phyloP scores from a whole-genome alignment of 306 rosid genomes.

The Trifolium subterraneum region DNA sequence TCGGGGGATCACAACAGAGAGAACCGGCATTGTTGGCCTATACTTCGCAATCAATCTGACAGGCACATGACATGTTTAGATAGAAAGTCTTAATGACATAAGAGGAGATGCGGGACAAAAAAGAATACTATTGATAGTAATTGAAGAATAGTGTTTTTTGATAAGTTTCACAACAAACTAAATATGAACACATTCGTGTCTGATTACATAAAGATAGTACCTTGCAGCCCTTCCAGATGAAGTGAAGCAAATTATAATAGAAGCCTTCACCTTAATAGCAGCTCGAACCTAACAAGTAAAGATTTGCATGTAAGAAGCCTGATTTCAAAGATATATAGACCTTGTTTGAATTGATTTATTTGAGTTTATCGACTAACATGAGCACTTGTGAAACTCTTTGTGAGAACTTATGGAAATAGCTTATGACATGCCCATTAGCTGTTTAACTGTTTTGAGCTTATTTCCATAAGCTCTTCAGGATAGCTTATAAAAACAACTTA shows the following conservation, averaged over 20 bases:
- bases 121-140: slow-evolving; percentile 12
- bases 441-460: not conserved
- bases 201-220: slow-evolving; percentile 45
- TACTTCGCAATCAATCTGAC: slow-evolving; percentile 91
- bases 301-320: slow-evolving; percentile 30
- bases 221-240: slow-evolving; percentile 99
- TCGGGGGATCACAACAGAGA: slow-evolving; percentile 84
- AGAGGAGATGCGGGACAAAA: slow-evolving; percentile 19
- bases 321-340: slow-evolving; percentile 2
- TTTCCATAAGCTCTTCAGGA: not conserved
- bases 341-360: not conserved
- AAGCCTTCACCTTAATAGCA: slow-evolving; percentile 98
- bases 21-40: slow-evolving; percentile 95
- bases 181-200: slow-evolving; percentile 8
- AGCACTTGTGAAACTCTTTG: not conserved
- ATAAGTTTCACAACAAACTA: slow-evolving; percentile 6
- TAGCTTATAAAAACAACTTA: not conserved
- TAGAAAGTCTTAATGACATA: slow-evolving; percentile 1
- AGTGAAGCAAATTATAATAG: slow-evolving; percentile 91
- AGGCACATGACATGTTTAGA: slow-evolving; percentile 32
- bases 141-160: not conserved
- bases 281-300: slow-evolving; percentile 81
- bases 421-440: not conserved
- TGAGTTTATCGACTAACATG: not conserved
- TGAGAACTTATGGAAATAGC: not conserved